Evolutionary conservation across 345 rosid genomes (phyloP).

Genomic region (Theobroma cacao): DNA sequence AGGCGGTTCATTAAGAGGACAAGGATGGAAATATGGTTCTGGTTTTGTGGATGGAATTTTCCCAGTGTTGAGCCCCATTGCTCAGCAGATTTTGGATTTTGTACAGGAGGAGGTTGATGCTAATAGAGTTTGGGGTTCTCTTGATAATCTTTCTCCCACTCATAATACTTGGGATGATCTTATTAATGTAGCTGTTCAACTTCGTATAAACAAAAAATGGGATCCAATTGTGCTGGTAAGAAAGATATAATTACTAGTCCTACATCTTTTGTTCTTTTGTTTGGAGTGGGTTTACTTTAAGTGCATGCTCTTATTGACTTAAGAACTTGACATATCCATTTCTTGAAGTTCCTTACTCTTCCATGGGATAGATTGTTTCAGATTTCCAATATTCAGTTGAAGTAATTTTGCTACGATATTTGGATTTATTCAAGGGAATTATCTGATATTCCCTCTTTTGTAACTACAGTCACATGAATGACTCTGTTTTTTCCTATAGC

Average conservation of each 20-base stretch:
- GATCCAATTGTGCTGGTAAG: slow-evolving; percentile 64
- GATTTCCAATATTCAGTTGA: neutral
- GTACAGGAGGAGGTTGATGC: slow-evolving; percentile 49
- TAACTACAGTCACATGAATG: neutral
- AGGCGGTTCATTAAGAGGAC: slow-evolving; percentile 89
- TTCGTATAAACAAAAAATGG: slow-evolving; percentile 78
- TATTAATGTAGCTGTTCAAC: slow-evolving; percentile 74
- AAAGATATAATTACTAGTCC: neutral
- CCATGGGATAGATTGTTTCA: neutral
- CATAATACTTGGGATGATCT: slow-evolving; percentile 88
- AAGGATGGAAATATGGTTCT: slow-evolving; percentile 96
- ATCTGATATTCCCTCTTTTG: neutral
- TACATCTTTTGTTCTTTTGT: neutral
- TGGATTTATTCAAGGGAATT: neutral
- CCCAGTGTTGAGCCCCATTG: slow-evolving; percentile 79
- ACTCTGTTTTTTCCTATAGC: neutral
- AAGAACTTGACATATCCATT: neutral
- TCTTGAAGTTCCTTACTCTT: neutral
- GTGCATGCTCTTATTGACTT: neutral
- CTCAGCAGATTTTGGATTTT: slow-evolving; percentile 64
- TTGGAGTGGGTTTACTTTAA: neutral
- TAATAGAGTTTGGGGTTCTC: slow-evolving; percentile 41
- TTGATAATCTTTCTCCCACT: slow-evolving; percentile 63
- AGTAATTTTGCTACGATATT: neutral
- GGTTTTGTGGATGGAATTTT: slow-evolving; percentile 94